Base-by-base conservation (phyloP, 1,284 basidiomycete genomes). In the Phellinidium pouzarii region DNA sequence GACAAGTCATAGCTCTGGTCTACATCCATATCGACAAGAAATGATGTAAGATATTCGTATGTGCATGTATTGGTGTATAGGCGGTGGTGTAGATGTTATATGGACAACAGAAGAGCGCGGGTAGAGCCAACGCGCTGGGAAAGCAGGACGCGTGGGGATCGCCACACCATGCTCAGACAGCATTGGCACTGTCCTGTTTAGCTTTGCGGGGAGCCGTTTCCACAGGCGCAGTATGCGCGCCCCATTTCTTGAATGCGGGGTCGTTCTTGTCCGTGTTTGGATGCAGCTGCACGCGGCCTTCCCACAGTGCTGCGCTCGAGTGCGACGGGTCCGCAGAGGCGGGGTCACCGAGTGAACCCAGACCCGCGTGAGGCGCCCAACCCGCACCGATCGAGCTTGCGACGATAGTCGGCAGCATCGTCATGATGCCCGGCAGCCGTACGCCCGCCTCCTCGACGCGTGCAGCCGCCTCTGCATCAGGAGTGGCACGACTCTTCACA, bases 331-430 rank as follows among this genome's bases (percentile, higher is more conserved):
- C 88, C 49, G 74, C 71, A 31, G 78, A 74, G 8, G 87, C 82
- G 8, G 91, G 89, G 65, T 92, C 85, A 3, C 80, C 83, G 7
- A 91, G 73, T 1, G 78, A 79, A 4, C 80, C 80, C 1, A 64
- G 65, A 3, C 61, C 64, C 46, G 2, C 14, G 31, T 78, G 73
- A 23, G 79, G 85, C 36, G 77, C 71, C 74, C 84, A 85, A 40
- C 90, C 88, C 47, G 88, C 88, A 54, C 87, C 92, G 44, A 95
- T 82, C 4, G 90, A 86, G 6, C 90, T 85, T 22, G 87, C 85
- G 58, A 96, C 82, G 17, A 96, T 67, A 0, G 87, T 85, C 7
- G 93, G 94, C 0, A 93, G 83, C 88, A 95, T 94, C 2, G 91
- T 82, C 71, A 95, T 75, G 27, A 94, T 70, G 4, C 77, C 79